Evolutionary conservation across 371 early-diverging fungal genomes (phyloP), one percentile per base, ranked within the genome.

Genomic region (Fennellomyces sp.): DNA sequence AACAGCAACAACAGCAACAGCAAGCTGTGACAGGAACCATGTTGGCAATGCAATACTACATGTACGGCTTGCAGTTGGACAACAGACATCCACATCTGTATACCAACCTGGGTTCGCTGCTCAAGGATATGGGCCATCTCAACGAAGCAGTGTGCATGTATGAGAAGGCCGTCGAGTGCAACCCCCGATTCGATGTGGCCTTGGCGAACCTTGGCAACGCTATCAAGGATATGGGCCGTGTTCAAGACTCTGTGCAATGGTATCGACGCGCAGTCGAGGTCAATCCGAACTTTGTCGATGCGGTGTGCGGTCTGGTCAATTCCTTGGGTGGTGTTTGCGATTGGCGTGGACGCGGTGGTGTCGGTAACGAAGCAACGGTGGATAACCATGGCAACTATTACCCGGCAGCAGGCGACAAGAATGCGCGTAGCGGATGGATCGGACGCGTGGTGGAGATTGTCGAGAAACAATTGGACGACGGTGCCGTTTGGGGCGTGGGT

Each of bases 181-280:
- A 93, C 64, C 93, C 94, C 41, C 84, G 85, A 21, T 94, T 94
- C 53, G 94, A 93, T 64, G 94, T 95, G 45, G 96, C 95, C 4
- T 76, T 95, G 49, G 95, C 94, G 28, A 96, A 95, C 56, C 78
- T 96, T 25, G 94, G 94, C 26, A 94, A 96, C 62, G 93, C 94
- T 2, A 86, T 91, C 71, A 94, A 94, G 70, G 95, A 94, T 64
- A 81, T 91, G 63, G 94, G 94, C 0, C 82, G 91, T 35, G 94
- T 94, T 4, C 94, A 94, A 60, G 96, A 96, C 23, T 91, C 91
- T 25, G 88, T 94, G 12, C 86, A 84, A 56, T 90, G 94, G 86
- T 95, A 94, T 69, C 73, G 87, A 36, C 87, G 92, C 17, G 94
- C 96, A 0, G 88, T 94, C 6, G 86, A 88, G 39, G 90, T 89